A percentile compares a stretch with the other conserved stretches of the same genome.
Evolutionary conservation across 345 rosid genomes (phyloP).

Genomic region (Erodium maritimum): DNA sequence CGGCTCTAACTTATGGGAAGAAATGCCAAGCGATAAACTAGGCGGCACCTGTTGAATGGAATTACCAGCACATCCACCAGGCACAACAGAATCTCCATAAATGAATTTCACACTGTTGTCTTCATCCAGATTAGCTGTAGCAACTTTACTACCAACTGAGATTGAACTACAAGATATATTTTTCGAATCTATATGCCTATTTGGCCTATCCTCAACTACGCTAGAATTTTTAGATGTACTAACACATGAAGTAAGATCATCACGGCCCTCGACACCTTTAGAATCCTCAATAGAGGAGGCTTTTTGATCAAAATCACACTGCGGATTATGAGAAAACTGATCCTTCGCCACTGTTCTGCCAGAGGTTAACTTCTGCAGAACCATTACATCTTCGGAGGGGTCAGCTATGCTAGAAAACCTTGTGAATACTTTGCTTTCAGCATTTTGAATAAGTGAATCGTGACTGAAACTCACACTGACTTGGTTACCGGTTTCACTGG

Average conservation of each 20-base stretch:
- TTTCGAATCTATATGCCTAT: conserved; percentile 28
- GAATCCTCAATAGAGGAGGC: conserved; percentile 18
- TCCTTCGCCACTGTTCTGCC: conserved; percentile 20
- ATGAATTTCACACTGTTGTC: background rate
- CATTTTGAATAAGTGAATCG: conserved; percentile 50
- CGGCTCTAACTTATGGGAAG: conserved; percentile 25
- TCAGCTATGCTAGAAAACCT: conserved; percentile 32
- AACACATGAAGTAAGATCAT: conserved; percentile 41
- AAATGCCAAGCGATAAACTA: background rate
- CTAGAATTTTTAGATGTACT: conserved; percentile 25
- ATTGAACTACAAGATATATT: conserved; percentile 28
- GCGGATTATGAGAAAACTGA: conserved; percentile 22
- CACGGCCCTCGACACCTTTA: conserved; percentile 42
- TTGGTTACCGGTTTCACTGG: conserved; percentile 55
- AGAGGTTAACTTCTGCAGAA: conserved; percentile 19
- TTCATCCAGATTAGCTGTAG: background rate
- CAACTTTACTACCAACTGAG: conserved; percentile 30
- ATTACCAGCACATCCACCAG: background rate
- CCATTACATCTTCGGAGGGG: conserved; percentile 27
- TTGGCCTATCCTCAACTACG: conserved; percentile 15
- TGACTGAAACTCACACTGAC: conserved; percentile 34
- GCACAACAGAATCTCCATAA: conserved; percentile 6
- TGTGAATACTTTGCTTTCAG: conserved; percentile 41
- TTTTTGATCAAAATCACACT: conserved; percentile 24
- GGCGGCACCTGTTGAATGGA: background rate